phyloP scores from a whole-genome alignment of 2,329 filamentous ascomycete species.

The Pseudogymnoascus sp. region DNA sequence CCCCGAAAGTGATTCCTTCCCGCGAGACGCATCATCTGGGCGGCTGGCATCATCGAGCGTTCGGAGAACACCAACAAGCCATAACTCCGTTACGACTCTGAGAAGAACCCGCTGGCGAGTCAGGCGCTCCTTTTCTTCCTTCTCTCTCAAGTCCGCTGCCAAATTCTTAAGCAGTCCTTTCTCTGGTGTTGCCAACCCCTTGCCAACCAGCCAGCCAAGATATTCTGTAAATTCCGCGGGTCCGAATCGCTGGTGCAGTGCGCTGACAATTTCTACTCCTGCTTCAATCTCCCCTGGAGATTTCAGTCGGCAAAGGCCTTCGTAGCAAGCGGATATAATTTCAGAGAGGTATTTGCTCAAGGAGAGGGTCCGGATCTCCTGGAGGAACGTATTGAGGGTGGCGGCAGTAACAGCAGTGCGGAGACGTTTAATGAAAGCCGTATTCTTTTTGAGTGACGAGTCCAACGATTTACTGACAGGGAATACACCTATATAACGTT shows the following conservation, averaged over 20 bases:
- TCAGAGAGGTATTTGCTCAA: conserved; percentile 95
- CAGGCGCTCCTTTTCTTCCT: conserved; percentile 91
- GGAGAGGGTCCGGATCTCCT: conserved; percentile 83
- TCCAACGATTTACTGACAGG: conserved; percentile 72
- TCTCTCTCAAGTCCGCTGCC: conserved; percentile 73
- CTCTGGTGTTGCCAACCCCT: conserved; percentile 84
- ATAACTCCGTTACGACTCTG: conserved; percentile 87
- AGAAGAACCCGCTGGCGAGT: conserved; percentile 77
- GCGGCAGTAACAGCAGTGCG: conserved; percentile 79
- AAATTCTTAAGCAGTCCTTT: conserved; percentile 73
- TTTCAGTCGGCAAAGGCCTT: conserved; percentile 87
- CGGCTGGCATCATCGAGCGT: conserved; percentile 62
- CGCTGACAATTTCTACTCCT: conserved; percentile 85
- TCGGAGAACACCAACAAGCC: conserved; percentile 81
- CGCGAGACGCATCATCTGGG: conserved; percentile 50
- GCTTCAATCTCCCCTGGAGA: conserved; percentile 84
- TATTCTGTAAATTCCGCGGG: conserved; percentile 83
- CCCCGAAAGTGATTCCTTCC: conserved; percentile 36
- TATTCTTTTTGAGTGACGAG: conserved; percentile 96
- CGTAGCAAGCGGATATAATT: conserved; percentile 91
- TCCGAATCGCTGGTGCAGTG: conserved; percentile 91
- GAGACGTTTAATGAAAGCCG: conserved; percentile 92
- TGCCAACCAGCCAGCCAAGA: conserved; percentile 84
- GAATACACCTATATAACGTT: conserved; percentile 61
- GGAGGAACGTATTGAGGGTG: conserved; percentile 72